Base-by-base conservation (phyloP, 2,329 filamentous ascomycete genomes). In the Pseudocercospora fijiensis region DNA sequence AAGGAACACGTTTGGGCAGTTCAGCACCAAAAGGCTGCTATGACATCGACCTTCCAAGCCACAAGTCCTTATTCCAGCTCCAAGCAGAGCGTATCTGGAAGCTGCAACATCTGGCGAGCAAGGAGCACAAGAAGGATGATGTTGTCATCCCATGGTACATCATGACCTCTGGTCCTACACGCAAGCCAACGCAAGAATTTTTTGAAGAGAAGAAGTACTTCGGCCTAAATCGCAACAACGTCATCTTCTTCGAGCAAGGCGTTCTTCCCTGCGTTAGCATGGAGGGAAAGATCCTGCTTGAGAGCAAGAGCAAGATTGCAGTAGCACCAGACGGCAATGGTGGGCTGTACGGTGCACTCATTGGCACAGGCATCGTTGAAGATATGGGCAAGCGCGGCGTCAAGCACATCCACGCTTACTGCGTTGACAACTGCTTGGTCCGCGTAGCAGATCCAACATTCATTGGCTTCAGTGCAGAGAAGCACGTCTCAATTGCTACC, bases 391-490 rank as follows among this genome's bases (percentile, higher is more conserved):
- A 88, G 80, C 90, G 94, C 62, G 93, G 92, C 57, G 90, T 98
- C 75, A 81, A 96, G 83, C 95, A 99, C 81, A 90, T 99, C 67
- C 94, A 99, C 79, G 90, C 93, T 55, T 98, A 98, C 85, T 97
- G 95, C 75, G 95, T 99, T 52, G 95, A 99, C 82, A 99, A 99
- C 84, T 98, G 94, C 81, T 86, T 99, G n/a, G 94, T 96, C 77
- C 94, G 92, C 81, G 94, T 99, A n/a, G 94, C 94, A 27, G 95
- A 99, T 75, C 95, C 95, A 13, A 86, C 92, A 71, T 98, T 99
- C 81, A 89, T 98, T 72, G 95, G 95, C 71, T 98, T 98, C 80
- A 86, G 92, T 4, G 92, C 94, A 47, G 86, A 88, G 58, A 91
- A 94, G 78, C 82, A 92, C 65, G 94, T 97, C 71, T 92, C 96